Evolutionary conservation across 208 protist species (phyloP), one percentile per base, ranked within the genome.

Genomic region (Wallacemonas collosoma): DNA sequence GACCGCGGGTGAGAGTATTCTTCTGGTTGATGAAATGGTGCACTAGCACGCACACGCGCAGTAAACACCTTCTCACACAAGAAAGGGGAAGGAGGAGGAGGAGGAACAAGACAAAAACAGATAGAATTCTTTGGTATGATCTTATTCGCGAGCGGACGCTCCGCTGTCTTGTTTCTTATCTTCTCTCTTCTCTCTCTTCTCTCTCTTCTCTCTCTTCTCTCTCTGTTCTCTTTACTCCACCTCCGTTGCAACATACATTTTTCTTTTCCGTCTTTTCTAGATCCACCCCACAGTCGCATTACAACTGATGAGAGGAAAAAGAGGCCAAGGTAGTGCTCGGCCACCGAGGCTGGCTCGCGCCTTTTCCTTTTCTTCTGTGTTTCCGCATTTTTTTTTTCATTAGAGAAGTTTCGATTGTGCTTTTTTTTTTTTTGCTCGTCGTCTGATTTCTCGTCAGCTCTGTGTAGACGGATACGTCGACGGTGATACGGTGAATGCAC

Each of bases 1-100:
- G 3, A 93, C 80, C 3, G 88, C 83, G 1, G 86, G 88, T 14
- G 90, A 95, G 77, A 95, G 90, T 72, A 81, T 95, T 64, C 76
- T 92, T 36, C 76, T 95, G 15, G 86, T 95, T 68, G 86, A 93
- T 57, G 90, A 95, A 39, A 70, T 85, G 36, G 73, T 62, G 12
- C 73, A 73, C 40, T 66, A 73, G 57, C 45, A 50, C 8, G 45
- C 45, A 50, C 45, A 50, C 45, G 12, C 8, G 1, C 8, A 50
- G 8, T 6, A 1, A 6, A 50, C 45, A 50, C 45, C 45, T 6
- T 14, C 45, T 14, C 45, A 50, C 7, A 64, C 36, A 35, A 64
- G 41, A 8, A 35, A 1, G 15, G 1, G 1, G 6, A 8, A 45
- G 53, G 11, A n/a, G 26, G 26, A 26, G 0, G 0, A 26, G 26